Evolutionary conservation across 257 asterid species (phyloP).

Genomic region (Solanum verrucosum): DNA sequence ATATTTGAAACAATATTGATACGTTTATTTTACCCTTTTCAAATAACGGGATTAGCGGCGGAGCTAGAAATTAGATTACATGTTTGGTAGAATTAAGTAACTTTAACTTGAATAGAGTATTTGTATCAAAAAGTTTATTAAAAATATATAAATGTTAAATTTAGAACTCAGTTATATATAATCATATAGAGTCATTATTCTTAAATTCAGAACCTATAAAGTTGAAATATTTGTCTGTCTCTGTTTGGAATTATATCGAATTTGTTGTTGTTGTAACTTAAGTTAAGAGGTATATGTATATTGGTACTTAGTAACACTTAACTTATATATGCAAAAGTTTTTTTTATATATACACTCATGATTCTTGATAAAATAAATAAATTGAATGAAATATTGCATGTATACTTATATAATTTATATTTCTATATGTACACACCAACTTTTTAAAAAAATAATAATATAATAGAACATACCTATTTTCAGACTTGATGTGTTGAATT

Average conservation of each 20-base stretch:
- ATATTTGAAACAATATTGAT: neutral
- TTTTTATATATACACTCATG: neutral
- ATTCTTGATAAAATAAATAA: neutral
- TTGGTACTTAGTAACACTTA: neutral
- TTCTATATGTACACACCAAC: neutral
- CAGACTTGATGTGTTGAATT: neutral
- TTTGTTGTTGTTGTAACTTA: neutral
- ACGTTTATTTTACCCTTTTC: no score
- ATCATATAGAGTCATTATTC: no score
- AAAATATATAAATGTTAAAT: no score
- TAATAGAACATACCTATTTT: neutral
- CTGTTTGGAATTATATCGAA: rapidly evolving
- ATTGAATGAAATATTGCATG: neutral
- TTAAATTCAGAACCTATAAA: neutral
- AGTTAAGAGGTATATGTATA: neutral
- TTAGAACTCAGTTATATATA: no score
- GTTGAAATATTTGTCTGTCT: rapidly evolving
- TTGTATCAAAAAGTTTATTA: no score
- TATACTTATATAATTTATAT: neutral
- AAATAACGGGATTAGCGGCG: neutral
- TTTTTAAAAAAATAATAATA: neutral
- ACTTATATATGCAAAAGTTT: neutral
- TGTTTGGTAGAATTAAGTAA: no score
- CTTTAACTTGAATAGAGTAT: neutral
- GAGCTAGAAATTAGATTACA: no score